Evolutionary conservation across 257 asterid species (phyloP).

Genomic region (Nicotiana knightiana): DNA sequence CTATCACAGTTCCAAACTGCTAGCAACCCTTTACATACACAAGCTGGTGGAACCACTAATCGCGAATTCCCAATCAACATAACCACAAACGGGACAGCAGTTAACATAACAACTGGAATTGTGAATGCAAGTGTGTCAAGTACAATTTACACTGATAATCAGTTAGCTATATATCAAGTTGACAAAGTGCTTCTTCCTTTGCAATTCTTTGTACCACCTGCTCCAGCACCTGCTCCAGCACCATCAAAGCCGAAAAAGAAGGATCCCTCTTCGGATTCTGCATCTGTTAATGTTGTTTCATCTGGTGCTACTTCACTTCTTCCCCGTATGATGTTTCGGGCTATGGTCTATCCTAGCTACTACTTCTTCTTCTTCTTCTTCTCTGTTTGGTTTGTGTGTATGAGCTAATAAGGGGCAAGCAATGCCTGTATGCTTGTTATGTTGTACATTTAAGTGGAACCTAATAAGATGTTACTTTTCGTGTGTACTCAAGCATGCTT

Average conservation of each 20-base stretch:
- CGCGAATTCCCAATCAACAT: constrained; percentile 36
- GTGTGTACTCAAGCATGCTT: too few species aligned
- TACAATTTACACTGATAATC: constrained; percentile 31
- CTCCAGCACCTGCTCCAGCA: constrained; percentile 47
- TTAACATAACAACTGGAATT: constrained; percentile 45
- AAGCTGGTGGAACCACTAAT: constrained; percentile 36
- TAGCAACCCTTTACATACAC: constrained; percentile 43
- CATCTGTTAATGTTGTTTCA: constrained; percentile 10
- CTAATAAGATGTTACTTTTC: neutral
- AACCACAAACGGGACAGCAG: constrained; percentile 31
- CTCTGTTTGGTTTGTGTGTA: neutral
- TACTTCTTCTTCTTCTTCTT: neutral
- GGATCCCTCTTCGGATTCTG: constrained; percentile 5
- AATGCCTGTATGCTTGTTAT: neutral
- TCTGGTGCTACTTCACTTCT: constrained; percentile 21
- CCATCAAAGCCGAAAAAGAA: constrained; percentile 29
- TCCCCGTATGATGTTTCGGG: neutral
- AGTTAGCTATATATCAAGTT: constrained; percentile 46
- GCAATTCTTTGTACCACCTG: constrained; percentile 31
- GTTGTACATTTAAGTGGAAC: neutral
- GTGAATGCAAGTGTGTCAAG: constrained; percentile 37
- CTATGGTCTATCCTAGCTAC: constrained; percentile 11
- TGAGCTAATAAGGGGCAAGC: neutral
- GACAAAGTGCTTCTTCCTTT: constrained; percentile 43
- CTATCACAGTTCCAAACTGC: constrained; percentile 37